Evolutionary conservation across 2,329 filamentous ascomycete genomes (phyloP), one percentile per base, ranked within the genome.

Genomic region (Sarocladium brachiariae): DNA sequence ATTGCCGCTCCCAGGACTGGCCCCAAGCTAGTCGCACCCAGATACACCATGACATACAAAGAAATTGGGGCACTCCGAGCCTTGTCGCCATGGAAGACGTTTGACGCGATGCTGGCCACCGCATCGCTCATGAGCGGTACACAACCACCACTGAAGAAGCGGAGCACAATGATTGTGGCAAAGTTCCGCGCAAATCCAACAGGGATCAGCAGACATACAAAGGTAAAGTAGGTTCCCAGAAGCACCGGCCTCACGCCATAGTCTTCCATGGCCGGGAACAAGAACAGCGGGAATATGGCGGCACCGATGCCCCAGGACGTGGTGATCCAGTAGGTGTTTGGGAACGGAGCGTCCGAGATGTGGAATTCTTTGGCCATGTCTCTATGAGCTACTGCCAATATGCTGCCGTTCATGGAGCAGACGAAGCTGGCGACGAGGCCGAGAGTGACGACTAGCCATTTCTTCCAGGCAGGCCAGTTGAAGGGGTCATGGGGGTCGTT

Each of bases 231-330:
- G 0, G 57, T 58, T 4, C 52, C 14, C 1, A 63, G 54, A 19
- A 61, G 59, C 3, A 55, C 56, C 2, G 58, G 55, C 18, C 62
- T 58, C 14, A 64, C 51, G 34, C 65, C 65, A 31, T 58, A 64
- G 38, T 63, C 60, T 50, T 68, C 71, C 61, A 71, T 72, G 19
- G 72, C 50, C 1, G 70, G 71, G 2, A 74, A 52, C 1, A 68
- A 62, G 2, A 70, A 43, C 4, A 74, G 53, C 6, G 70, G 67
- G 10, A 66, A 67, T 1, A 70, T 53, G 2, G 68, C 71, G 8
- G 64, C 71, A 2, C 70, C 70, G 1, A 72, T 49, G 16, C 65
- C 68, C 27, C 27, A 30, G 27, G 27, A 30, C 13, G 27, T 30
- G 27, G 27, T 30, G 27, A 30, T 30, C 27, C 27, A 30, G 27